Percentiles rank a stretch among this genome's conserved stretches.
Evolutionary conservation across 345 rosid species (phyloP).

Genomic region (Lumnitzera racemosa): DNA sequence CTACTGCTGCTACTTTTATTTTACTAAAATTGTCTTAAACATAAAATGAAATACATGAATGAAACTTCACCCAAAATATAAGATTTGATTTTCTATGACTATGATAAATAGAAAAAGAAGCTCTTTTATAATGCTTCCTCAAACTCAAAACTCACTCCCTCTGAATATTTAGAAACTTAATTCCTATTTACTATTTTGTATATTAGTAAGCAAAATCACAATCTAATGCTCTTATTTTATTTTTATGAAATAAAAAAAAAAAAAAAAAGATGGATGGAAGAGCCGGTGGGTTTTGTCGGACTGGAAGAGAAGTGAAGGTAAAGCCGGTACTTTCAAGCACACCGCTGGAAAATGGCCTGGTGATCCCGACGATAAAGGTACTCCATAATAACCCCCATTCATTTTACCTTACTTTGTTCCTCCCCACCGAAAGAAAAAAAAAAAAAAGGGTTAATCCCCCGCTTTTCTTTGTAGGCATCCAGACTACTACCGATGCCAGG

Average conservation of each 20-base stretch:
- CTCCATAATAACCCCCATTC: no score
- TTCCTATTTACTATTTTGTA: not conserved
- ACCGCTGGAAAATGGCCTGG: constrained; percentile 32
- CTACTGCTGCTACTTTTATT: not conserved
- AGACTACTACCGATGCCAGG: not conserved
- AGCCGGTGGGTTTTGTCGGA: constrained; percentile 36
- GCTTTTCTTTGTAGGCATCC: no score
- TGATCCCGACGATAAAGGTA: constrained; percentile 33
- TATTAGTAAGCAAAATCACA: not conserved
- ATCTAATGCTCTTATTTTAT: not conserved
- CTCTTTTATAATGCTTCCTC: no score
- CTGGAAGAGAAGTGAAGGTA: constrained; percentile 32
- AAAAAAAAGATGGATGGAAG: constrained; percentile 33
- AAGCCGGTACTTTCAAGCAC: constrained; percentile 29
- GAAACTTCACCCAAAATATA: no score
- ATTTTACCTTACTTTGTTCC: no score
- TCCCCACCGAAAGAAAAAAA: no score
- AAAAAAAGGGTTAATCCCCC: no score
- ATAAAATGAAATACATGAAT: no score
- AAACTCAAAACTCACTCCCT: no score
- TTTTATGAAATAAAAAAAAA: not conserved
- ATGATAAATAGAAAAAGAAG: no score
- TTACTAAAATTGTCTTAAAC: no score
- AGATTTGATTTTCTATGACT: no score
- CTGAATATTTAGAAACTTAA: not conserved